Percentiles rank a stretch among this genome's conserved stretches.
phyloP scores from a whole-genome alignment of 2,329 filamentous ascomycete genomes.

The Paecilomyces fulvus region DNA sequence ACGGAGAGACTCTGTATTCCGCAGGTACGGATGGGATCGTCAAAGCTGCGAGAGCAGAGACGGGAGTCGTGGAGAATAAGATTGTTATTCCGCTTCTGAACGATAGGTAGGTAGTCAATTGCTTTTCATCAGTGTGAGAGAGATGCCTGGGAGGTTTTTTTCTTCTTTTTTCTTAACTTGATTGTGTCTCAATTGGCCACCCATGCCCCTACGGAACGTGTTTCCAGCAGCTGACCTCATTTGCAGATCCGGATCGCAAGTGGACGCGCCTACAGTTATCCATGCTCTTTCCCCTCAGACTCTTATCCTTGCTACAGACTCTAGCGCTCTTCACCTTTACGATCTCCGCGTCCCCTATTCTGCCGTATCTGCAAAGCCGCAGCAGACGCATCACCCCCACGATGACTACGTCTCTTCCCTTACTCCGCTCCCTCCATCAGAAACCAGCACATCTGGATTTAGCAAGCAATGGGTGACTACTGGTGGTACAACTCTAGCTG shows the following conservation, averaged over 20 bases:
- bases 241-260: slow-evolving; percentile 32
- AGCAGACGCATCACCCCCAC: slow-evolving; percentile 77
- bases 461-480: slow-evolving; percentile 94
- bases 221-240: neutral
- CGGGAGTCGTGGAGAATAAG: slow-evolving; percentile 68
- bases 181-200: neutral
- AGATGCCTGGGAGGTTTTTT: neutral
- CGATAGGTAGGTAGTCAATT: slow-evolving; percentile 29
- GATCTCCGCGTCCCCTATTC: slow-evolving; percentile 60
- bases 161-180: too few relatives aligned
- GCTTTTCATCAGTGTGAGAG: neutral
- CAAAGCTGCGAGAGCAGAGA: slow-evolving; percentile 51
- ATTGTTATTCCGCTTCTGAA: slow-evolving; percentile 57
- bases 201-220: neutral
- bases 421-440: slow-evolving; percentile 69
- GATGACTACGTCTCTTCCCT: slow-evolving; percentile 88
- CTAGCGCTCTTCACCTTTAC: slow-evolving; percentile 77
- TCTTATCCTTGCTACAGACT: slow-evolving; percentile 83
- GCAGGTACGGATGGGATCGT: slow-evolving; percentile 56
- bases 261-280: slow-evolving; percentile 71
- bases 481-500: slow-evolving; percentile 79
- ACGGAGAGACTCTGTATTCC: slow-evolving; percentile 60
- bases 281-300: slow-evolving; percentile 80
- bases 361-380: slow-evolving; percentile 54
- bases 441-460: slow-evolving; percentile 76